A percentile compares a stretch with the other conserved stretches of the same genome.
Evolutionary conservation across 768 basidiomycete genomes (phyloP).

Genomic region (Mycena polygramma): DNA sequence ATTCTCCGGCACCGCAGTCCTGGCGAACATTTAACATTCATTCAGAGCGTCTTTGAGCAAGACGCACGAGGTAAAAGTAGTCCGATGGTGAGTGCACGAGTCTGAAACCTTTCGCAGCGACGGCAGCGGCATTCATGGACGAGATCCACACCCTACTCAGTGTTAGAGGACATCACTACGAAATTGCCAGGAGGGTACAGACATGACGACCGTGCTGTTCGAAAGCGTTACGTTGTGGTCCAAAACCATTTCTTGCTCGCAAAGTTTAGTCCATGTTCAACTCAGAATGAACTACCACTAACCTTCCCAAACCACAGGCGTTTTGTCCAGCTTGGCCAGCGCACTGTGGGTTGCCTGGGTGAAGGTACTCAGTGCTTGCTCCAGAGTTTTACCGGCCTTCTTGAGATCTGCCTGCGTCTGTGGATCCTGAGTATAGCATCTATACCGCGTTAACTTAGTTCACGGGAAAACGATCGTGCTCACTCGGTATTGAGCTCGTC

Average conservation of each 20-base stretch:
- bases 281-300: neutral
- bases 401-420: conserved; percentile 69
- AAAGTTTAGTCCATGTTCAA: conserved; percentile 45
- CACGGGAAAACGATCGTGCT: neutral
- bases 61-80: conserved; percentile 78
- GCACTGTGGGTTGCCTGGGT: conserved; percentile 70
- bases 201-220: conserved; percentile 72
- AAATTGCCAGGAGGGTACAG: conserved; percentile 35
- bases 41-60: neutral
- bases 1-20: conserved; percentile 82
- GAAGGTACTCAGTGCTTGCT: conserved; percentile 75
- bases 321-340: conserved; percentile 71
- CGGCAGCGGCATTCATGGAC: conserved; percentile 68
- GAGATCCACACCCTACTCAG: conserved; percentile 77
- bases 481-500: conserved; percentile 78
- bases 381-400: conserved; percentile 64
- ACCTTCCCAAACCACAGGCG: conserved; percentile 88
- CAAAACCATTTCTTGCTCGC: conserved; percentile 75
- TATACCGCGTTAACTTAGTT: neutral
- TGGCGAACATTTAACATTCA: conserved; percentile 31
- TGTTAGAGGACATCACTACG: neutral
- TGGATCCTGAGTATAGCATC: conserved; percentile 74
- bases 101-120: conserved; percentile 70
- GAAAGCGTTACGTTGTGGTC: conserved; percentile 61
- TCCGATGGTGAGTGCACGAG: conserved; percentile 80